Evolutionary conservation across 495 filamentous ascomycete genomes (phyloP).

Genomic region (Margaritispora aquatica): DNA sequence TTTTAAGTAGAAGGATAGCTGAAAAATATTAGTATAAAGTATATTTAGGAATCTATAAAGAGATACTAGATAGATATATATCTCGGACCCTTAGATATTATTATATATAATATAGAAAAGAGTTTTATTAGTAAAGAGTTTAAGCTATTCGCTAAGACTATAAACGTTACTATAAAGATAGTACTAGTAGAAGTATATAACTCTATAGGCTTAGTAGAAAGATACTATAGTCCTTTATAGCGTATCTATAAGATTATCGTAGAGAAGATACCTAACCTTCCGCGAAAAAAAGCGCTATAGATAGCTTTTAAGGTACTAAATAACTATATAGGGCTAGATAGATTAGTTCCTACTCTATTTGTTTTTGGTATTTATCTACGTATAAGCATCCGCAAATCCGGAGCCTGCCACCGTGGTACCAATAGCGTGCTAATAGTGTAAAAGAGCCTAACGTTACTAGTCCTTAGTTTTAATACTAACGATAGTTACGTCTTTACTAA

Average conservation of each 20-base stretch:
- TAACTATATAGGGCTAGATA: constrained; percentile 14
- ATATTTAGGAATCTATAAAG: constrained; percentile 19
- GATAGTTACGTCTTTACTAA: no score
- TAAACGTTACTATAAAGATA: constrained; percentile 4
- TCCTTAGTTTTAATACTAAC: no score
- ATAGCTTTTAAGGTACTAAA: constrained; percentile 26
- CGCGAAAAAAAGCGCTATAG: constrained; percentile 11
- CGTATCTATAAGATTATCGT: constrained; percentile 20
- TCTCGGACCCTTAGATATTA: constrained; percentile 20
- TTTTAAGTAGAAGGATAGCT: constrained; percentile 19
- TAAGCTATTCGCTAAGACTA: constrained; percentile 4
- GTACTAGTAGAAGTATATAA: constrained; percentile 23
- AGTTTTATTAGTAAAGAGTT: constrained; percentile 27
- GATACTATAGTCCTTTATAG: constrained; percentile 14
- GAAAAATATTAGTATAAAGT: constrained; percentile 10
- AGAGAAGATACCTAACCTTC: constrained; percentile 6
- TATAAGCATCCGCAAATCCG: no score
- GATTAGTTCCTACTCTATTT: constrained; percentile 15
- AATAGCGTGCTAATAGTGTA: no score
- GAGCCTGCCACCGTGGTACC: no score
- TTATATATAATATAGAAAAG: constrained; percentile 20
- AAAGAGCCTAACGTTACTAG: no score
- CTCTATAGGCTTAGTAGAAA: constrained; percentile 22
- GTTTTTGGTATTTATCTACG: constrained; percentile 20
- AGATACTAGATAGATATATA: constrained; percentile 27